Percentiles rank a stretch among this genome's conserved stretches.
Evolutionary conservation across 202 grass and related monocot genomes (phyloP).

Genomic region (Alloteropsis angusta): DNA sequence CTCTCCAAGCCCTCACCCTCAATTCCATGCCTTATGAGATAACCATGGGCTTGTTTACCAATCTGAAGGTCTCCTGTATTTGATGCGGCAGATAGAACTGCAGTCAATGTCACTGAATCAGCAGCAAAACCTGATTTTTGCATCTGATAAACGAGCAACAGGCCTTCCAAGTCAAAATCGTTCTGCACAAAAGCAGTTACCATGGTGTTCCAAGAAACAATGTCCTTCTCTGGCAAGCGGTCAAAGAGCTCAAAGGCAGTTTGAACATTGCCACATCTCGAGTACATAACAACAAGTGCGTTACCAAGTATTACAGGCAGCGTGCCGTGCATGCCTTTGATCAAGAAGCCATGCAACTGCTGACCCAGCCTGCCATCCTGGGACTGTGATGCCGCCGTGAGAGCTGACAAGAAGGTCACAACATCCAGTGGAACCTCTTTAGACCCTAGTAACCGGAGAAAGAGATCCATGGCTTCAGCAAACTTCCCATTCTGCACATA

Average conservation of each 20-base stretch:
- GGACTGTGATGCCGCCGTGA: conserved; percentile 64
- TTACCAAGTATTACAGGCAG: conserved; percentile 71
- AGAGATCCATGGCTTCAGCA: conserved; percentile 55
- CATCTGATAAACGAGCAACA: conserved; percentile 69
- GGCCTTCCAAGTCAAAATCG: conserved; percentile 66
- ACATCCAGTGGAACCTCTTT: conserved; percentile 38
- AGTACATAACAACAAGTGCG: conserved; percentile 79
- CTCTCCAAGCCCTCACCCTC: conserved; percentile 74
- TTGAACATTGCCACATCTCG: conserved; percentile 54
- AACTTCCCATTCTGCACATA: conserved; percentile 60
- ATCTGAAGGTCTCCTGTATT: conserved; percentile 62
- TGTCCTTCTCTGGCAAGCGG: conserved; percentile 63
- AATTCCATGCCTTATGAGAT: conserved; percentile 59
- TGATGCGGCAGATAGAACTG: conserved; percentile 73
- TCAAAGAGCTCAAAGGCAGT: conserved; percentile 66
- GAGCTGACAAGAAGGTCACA: conserved; percentile 69
- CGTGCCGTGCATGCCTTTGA: conserved; percentile 26
- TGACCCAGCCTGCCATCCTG: conserved; percentile 59
- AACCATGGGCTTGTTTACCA: conserved; percentile 75
- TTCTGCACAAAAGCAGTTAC: conserved; percentile 86
- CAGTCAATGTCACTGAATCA: conserved; percentile 66
- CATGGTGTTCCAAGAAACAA: conserved; percentile 95
- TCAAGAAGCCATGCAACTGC: conserved; percentile 72
- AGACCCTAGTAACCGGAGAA: conserved; percentile 45
- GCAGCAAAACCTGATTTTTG: conserved; percentile 58